phyloP scores from a whole-genome alignment of 345 rosid genomes.

The Gossypium herbaceum region DNA sequence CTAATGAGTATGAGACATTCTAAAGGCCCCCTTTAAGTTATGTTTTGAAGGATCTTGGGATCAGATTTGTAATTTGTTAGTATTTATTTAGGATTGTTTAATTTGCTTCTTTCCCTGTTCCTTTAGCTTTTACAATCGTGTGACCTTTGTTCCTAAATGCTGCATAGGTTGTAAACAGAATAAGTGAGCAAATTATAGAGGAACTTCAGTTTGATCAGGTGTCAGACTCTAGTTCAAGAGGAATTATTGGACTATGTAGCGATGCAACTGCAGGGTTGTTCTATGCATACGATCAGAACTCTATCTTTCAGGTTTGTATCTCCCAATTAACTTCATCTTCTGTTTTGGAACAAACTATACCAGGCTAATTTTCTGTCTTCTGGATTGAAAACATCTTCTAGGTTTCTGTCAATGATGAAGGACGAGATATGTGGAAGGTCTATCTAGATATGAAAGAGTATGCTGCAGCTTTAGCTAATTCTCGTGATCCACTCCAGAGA shows the following conservation, averaged over 20 bases:
- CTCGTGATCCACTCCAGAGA: slow-evolving; percentile 87
- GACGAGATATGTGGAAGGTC: slow-evolving; percentile 99
- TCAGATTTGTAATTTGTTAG: neutral
- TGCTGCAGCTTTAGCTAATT: slow-evolving; percentile 90
- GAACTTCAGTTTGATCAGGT: slow-evolving; percentile 95
- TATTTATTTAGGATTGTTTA: slow-evolving; percentile 3
- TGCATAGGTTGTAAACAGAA: slow-evolving; percentile 88
- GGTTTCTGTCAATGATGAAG: slow-evolving; percentile 96
- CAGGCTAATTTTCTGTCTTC: slow-evolving; percentile 2
- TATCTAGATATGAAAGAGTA: slow-evolving; percentile 89
- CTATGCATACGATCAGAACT: slow-evolving; percentile 95
- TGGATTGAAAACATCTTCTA: slow-evolving; percentile 30
- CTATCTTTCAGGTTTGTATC: slow-evolving; percentile 77
- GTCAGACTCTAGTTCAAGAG: slow-evolving; percentile 76
- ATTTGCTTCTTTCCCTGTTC: neutral
- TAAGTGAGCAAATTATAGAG: slow-evolving; percentile 93
- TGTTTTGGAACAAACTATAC: slow-evolving; percentile 15
- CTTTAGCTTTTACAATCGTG: slow-evolving; percentile 15
- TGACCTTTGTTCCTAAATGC: slow-evolving; percentile 22
- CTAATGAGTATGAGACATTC: neutral
- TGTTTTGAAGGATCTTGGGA: slow-evolving; percentile 5
- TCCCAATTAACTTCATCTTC: slow-evolving; percentile 16
- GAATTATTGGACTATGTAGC: slow-evolving; percentile 89
- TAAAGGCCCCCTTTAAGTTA: neutral
- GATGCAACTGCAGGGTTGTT: slow-evolving; percentile 97